Percentiles rank a stretch among this genome's conserved stretches.
phyloP scores from a whole-genome alignment of 257 asterid species.

The Mentha longifolia region DNA sequence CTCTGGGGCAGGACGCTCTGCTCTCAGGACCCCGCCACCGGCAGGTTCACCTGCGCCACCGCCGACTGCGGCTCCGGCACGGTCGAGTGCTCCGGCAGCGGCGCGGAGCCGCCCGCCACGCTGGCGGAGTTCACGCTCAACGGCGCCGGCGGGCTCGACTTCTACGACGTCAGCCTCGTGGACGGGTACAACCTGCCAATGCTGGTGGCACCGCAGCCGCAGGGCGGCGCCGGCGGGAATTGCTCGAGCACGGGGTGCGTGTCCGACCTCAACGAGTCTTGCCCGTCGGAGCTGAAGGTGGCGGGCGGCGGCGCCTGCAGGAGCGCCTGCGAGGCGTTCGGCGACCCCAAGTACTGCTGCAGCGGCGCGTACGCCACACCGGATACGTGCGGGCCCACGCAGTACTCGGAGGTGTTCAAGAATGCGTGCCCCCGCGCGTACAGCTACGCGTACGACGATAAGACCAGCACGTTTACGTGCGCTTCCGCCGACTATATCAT shows the following conservation, averaged over 20 bases:
- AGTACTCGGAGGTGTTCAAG: conserved; percentile 61
- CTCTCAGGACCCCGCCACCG: conserved; percentile 49
- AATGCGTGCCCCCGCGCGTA: conserved; percentile 78
- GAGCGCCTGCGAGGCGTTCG: conserved; percentile 79
- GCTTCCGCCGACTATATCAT: conserved; percentile 57
- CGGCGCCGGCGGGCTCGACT: conserved; percentile 69
- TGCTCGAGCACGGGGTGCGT: conserved; percentile 71
- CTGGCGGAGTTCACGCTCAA: conserved; percentile 81
- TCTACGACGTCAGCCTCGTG: conserved; percentile 81
- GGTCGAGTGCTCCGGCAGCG: conserved; percentile 58
- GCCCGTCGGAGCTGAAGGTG: conserved; percentile 66
- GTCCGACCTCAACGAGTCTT: conserved; percentile 58
- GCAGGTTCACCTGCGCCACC: conserved; percentile 61
- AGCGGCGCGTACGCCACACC: conserved; percentile 65
- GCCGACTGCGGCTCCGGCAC: conserved; percentile 76
- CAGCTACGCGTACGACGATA: conserved; percentile 83
- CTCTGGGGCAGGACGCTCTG: conserved; percentile 74
- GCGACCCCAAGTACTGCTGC: conserved; percentile 61
- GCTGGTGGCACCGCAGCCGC: conserved; percentile 69
- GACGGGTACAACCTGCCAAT: conserved; percentile 85
- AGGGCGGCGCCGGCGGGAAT: conserved; percentile 57
- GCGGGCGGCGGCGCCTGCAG: conserved; percentile 49
- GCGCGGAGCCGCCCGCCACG: conserved; percentile 70
- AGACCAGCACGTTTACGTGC: conserved; percentile 75
- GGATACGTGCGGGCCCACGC: conserved; percentile 62